Evolutionary conservation across 2,329 filamentous ascomycete genomes (phyloP), one percentile per base, ranked within the genome.

Genomic region (Knufia petricola): DNA sequence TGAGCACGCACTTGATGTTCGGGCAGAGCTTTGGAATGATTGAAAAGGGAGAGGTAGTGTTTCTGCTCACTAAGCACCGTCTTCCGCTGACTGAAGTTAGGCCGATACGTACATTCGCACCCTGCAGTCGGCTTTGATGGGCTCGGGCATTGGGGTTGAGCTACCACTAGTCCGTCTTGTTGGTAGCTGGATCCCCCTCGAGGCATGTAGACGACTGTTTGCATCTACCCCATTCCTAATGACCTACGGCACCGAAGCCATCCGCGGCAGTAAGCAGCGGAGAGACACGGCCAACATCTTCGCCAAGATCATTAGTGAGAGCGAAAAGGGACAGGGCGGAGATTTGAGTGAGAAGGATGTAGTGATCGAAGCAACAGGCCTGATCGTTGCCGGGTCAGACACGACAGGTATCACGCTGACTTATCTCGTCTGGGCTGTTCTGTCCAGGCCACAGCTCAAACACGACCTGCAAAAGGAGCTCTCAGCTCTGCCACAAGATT

Each of bases 1-100:
- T 76, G 0, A 73, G 78, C 38, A 74, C 70, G 0, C 68, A 77
- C 44, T 58, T 79, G 7, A 69, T 63, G 1, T 79, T 79, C 58
- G 75, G 42, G 3, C 19, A 46, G n/a, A 19, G n/a, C 15, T 46
- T 46, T 34, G 15, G 15, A 15, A 46, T 46, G 28, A 34, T 46
- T 20, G 28, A 46, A 32, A 34, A 32, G 15, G 42, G 31, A 3
- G 20, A 19, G 26, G 42, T 46, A n/a, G n/a, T n/a, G n/a, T n/a
- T n/a, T n/a, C n/a, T n/a, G n/a, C n/a, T n/a, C n/a, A n/a, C n/a
- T n/a, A n/a, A n/a, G n/a, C n/a, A n/a, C n/a, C n/a, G n/a, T n/a
- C n/a, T n/a, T n/a, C n/a, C n/a, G n/a, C n/a, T n/a, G n/a, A n/a
- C n/a, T n/a, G n/a, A n/a, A n/a, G n/a, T n/a, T n/a, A n/a, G n/a